phyloP scores from a whole-genome alignment of 495 filamentous ascomycete species.

The Talaromyces liani region DNA sequence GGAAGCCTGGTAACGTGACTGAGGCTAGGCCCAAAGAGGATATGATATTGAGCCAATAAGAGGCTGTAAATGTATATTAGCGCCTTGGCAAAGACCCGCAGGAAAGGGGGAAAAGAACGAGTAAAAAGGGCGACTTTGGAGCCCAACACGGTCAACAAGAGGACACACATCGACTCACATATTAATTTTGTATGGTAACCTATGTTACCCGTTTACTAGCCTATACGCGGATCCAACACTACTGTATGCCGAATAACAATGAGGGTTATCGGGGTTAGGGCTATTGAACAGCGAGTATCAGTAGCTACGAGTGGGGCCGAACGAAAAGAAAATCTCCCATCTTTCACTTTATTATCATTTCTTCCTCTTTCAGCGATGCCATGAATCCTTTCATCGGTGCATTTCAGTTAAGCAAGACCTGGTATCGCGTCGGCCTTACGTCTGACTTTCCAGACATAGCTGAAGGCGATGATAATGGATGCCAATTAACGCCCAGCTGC shows the following conservation, averaged over 20 bases:
- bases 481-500: conserved; percentile 34
- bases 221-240: no score
- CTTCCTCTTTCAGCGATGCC: neutral
- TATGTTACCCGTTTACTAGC: no score
- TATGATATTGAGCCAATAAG: no score
- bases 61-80: no score
- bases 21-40: no score
- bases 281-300: neutral
- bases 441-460: conserved; percentile 46
- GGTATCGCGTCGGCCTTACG: conserved; percentile 31
- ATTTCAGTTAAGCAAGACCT: neutral
- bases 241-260: neutral
- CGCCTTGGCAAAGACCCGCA: no score
- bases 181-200: no score
- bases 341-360: neutral
- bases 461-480: conserved; percentile 22
- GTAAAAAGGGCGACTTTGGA: no score
- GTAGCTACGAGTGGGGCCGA: neutral
- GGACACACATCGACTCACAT: no score
- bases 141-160: no score
- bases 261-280: neutral
- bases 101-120: no score
- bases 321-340: neutral
- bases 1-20: no score
- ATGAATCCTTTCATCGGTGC: conserved; percentile 5